These are phyloP conservation scores for Dacryopinax spathularia DNA, from an alignment of 768 basidiomycete genomes.

Conservation along the genomic window DNA sequence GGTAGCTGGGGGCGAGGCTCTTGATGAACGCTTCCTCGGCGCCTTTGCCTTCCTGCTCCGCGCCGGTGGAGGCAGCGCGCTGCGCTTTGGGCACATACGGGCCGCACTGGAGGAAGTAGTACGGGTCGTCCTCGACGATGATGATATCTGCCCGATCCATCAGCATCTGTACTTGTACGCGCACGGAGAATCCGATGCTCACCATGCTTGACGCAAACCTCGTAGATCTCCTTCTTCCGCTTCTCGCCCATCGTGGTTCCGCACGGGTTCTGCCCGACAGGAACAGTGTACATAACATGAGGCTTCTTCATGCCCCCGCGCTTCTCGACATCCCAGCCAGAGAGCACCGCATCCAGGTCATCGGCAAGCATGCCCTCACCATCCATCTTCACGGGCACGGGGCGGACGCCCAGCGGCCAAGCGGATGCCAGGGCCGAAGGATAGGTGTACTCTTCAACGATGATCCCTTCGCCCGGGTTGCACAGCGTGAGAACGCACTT, in stretches of 20 bases:
- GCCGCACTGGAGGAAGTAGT: conserved; percentile 57
- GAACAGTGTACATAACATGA: conserved; percentile 58
- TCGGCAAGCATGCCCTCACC: conserved; percentile 52
- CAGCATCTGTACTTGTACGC: neutral
- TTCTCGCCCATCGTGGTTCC: conserved; percentile 48
- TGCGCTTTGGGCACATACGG: conserved; percentile 35
- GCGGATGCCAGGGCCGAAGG: conserved; percentile 36
- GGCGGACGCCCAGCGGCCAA: conserved; percentile 29
- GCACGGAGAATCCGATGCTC: conserved; percentile 6
- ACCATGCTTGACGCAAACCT: conserved; percentile 72
- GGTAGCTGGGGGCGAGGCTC: conserved; percentile 45
- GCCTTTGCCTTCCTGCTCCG: conserved; percentile 16
- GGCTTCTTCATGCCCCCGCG: conserved; percentile 43
- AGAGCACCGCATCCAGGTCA: conserved; percentile 43
- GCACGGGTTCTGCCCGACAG: conserved; percentile 75
- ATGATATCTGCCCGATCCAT: conserved; percentile 39
- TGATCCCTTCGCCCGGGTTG: conserved; percentile 47
- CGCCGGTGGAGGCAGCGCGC: conserved; percentile 17
- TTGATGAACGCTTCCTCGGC: conserved; percentile 37
- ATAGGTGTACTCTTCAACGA: conserved; percentile 61
- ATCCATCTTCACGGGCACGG: conserved; percentile 54
- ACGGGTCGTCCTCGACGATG: conserved; percentile 75
- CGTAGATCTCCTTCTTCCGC: conserved; percentile 67
- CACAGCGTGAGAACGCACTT: conserved; percentile 46
- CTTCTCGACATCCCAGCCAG: conserved; percentile 48